Base-by-base conservation (phyloP, 768 basidiomycete genomes). In the Agrocybe pediades region DNA sequence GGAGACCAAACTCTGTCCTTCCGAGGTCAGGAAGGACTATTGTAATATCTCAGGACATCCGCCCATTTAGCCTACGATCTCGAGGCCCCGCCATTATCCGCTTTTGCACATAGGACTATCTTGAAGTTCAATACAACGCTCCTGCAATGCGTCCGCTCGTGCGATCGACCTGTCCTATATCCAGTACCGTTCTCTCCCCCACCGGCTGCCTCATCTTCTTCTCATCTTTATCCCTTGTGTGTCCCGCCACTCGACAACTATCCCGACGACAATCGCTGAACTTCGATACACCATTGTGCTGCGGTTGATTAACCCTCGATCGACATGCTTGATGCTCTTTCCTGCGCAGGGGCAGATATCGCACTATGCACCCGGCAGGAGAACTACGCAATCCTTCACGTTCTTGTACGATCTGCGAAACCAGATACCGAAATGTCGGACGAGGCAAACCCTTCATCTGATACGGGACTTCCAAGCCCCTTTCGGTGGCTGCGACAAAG, bases 311-410 rank as follows among this genome's bases (percentile, higher is more conserved):
- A 71, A 20, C 88, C 86, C 2, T 86, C 82, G 11, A 70, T 81
- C 40, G 78, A 84, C 50, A 73, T 86, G 49, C 74, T 91, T 54
- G 88, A 92, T 57, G 78, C 83, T 21, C 73, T 92, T 33, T 90
- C 88, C 60, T 84, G 80, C 54, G 89, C 88, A 27, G 90, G 90
- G 42, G 87, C 88, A 19, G 89, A 92, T 60, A 70, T 87, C 55
- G 78, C 86, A 43, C 72, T 90, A 24, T 90, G 88, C 68, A 90
- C 88, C 2, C 68, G 73, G 16, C 64, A 77, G 52, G 81, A 86
- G 64, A 81, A 87, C 54, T 84, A 79, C 58, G 87, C 87, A 0
- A 81, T 83, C 6, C 79, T 90, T 25, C 88, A 90, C 60, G 81
- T 86, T 62, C 78, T 89, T 43, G 85, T 85, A 53, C 69, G 68